These are phyloP conservation scores for Antitrichia curtipendula DNA, from an alignment of 225 moss, liverwort and hornwort genomes.

Conservation along the genomic window DNA sequence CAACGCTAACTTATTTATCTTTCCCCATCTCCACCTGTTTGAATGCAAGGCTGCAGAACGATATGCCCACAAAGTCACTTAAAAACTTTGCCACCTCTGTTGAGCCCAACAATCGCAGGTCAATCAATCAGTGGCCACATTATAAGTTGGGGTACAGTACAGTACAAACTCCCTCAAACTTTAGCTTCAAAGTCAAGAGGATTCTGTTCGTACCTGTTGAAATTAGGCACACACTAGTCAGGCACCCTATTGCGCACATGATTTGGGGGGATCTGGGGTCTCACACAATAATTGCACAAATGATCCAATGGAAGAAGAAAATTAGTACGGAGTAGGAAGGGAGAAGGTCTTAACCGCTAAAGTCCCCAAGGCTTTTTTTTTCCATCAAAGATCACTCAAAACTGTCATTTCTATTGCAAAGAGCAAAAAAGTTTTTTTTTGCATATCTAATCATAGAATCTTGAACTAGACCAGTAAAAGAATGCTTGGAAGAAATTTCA, in stretches of 20 bases:
- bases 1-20: too few species aligned
- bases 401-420: too few species aligned
- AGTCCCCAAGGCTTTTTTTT: too few species aligned
- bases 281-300: neutral
- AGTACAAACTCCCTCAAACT: too few species aligned
- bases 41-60: neutral
- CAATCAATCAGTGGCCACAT: neutral
- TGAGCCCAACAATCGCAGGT: too few species aligned
- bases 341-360: too few species aligned
- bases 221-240: neutral
- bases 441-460: too few species aligned
- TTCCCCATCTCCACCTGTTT: neutral
- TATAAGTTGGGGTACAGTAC: neutral
- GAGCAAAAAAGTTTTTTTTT: too few species aligned
- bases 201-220: neutral
- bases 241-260: neutral
- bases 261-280: neutral
- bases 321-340: neutral
- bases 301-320: neutral
- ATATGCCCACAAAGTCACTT: neutral
- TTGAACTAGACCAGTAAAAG: too few species aligned
- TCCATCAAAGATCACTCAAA: too few species aligned
- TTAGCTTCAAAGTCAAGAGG: too few species aligned
- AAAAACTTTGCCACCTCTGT: neutral
- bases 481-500: too few species aligned